phyloP scores from a whole-genome alignment of 331 rosid genomes.

The Prunus yedoensis region DNA sequence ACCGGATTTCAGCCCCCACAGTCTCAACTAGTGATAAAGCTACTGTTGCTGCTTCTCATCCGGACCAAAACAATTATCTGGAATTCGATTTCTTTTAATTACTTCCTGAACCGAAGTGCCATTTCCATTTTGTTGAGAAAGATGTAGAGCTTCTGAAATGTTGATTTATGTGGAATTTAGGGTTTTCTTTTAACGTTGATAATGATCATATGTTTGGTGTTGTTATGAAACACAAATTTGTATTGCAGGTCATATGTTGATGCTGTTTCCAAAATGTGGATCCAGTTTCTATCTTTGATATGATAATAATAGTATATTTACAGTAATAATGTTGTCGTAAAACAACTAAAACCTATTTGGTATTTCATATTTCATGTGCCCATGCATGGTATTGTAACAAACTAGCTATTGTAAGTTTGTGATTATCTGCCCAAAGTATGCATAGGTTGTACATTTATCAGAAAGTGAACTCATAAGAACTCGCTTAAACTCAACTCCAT shows the following conservation, averaged over 20 bases:
- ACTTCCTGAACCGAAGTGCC: slow-evolving; percentile 26
- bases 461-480: too few species aligned
- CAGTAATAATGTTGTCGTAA: not conserved
- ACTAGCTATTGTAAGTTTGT: too few species aligned
- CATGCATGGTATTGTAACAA: too few species aligned
- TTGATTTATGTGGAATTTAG: slow-evolving; percentile 15
- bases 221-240: slow-evolving; percentile 31
- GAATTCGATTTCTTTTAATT: slow-evolving; percentile 57
- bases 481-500: too few species aligned
- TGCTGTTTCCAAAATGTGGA: slow-evolving; percentile 24
- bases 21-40: slow-evolving; percentile 33
- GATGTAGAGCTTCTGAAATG: slow-evolving; percentile 21
- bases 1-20: slow-evolving; percentile 33
- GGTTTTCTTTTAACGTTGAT: slow-evolving; percentile 15
- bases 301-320: not conserved
- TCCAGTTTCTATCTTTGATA: slow-evolving; percentile 7
- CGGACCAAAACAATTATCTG: slow-evolving; percentile 47
- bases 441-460: too few species aligned
- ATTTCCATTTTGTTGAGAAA: slow-evolving; percentile 27
- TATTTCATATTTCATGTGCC: too few species aligned
- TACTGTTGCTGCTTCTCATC: slow-evolving; percentile 21
- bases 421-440: too few species aligned
- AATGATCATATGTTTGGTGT: slow-evolving; percentile 33
- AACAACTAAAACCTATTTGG: too few species aligned
- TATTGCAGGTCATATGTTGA: slow-evolving; percentile 23